Evolutionary conservation across 768 basidiomycete species (phyloP).

Genomic region (Termitomyces sp.): DNA sequence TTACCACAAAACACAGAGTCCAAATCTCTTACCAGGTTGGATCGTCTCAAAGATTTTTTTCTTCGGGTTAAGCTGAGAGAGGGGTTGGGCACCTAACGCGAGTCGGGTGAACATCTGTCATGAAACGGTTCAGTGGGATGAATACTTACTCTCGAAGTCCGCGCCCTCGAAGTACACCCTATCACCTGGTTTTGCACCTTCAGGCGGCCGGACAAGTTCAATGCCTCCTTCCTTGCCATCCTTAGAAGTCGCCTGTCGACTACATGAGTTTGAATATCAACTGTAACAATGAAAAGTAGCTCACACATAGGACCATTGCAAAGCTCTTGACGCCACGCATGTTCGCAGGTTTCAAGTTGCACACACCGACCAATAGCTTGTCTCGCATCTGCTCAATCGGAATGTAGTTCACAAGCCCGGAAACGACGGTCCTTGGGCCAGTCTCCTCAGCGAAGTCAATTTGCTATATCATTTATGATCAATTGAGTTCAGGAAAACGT

Average conservation of each 20-base stretch:
- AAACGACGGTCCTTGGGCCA: conserved; percentile 94
- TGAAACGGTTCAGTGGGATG: neutral
- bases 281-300: conserved; percentile 18
- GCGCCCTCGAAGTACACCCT: conserved; percentile 92
- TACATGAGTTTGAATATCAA: neutral
- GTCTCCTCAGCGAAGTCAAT: conserved; percentile 95
- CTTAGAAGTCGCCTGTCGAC: conserved; percentile 77
- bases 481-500: neutral
- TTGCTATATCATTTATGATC: conserved; percentile 50
- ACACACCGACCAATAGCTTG: conserved; percentile 79
- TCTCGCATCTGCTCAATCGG: conserved; percentile 92
- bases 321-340: conserved; percentile 99
- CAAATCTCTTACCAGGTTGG: conserved; percentile 66
- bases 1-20: neutral
- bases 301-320: conserved; percentile 94
- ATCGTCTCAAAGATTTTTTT: conserved; percentile 99
- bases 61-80: conserved; percentile 92
- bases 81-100: conserved; percentile 53
- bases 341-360: conserved; percentile 91
- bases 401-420: conserved; percentile 94
- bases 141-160: conserved; percentile 70
- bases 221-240: conserved; percentile 88
- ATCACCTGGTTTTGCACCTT: conserved; percentile 85
- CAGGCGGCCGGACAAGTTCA: conserved; percentile 88
- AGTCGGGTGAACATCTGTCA: conserved; percentile 3